Base-by-base conservation (phyloP, 192 early-diverging fungal genomes). In the Coemansia sp. region DNA sequence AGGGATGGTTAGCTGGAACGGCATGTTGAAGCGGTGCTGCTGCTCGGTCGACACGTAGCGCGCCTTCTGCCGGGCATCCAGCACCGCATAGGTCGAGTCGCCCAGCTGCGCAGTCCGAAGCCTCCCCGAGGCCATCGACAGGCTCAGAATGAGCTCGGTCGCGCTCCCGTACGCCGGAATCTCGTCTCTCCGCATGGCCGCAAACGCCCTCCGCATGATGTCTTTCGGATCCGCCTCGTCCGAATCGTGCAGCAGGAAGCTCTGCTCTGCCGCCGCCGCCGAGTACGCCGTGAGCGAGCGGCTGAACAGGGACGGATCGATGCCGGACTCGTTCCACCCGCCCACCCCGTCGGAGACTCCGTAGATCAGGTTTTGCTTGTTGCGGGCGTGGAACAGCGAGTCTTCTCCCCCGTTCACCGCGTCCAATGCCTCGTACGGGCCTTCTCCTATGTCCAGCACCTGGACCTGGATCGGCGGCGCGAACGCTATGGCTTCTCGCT, bases 261-360 rank as follows among this genome's bases (percentile, higher is more conserved):
- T 68, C 11, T 39, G 37, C 15, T 60, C 50, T 0, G 62, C 69
- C 3, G 62, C 61, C 0, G 47, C 50, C 5, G 68, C 59, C 35
- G 70, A 60, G 14, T 72, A 78, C 36, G 75, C 68, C 2, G 70
- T 72, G 21, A 78, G 44, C 21, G 75, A 64, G 20, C 75, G 63
- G 18, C 69, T 72, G 49, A 78, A 78, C 21, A 78, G 41, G 9
- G 75, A 78, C 6, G 77, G 77, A 18, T 79, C 77, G 3, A 79
- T 55, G 3, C 77, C 77, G 0, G 66, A 67, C 38, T 73, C 70
- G 56, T 70, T 69, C 77, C 77, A 79, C 16, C 77, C 77, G 10
- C 77, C 77, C 43, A 79, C 77, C 3, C 77, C 77, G 33, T 79
- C 77, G 2, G 66, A 50, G 10, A 79, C 77, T n/a, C 67, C 77